Base-by-base conservation (phyloP, 75 land plant genomes). In the Ceratopteris richardii region DNA sequence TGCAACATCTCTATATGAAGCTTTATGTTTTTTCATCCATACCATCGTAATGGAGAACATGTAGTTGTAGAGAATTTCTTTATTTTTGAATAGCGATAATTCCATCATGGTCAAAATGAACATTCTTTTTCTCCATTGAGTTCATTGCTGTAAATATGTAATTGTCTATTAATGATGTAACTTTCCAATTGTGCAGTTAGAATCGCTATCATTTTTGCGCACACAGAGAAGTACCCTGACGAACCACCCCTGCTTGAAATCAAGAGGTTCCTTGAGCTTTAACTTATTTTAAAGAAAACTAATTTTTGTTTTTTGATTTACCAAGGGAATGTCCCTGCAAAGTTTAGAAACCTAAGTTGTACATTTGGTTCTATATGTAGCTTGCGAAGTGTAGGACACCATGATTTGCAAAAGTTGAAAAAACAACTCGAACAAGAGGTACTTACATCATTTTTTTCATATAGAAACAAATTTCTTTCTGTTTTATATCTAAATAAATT, bases 151-250 rank as follows among this genome's bases (percentile, higher is more conserved):
- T n/a, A n/a, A n/a, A n/a, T n/a, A n/a, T n/a, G n/a, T n/a, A n/a
- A n/a, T n/a, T n/a, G n/a, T n/a, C n/a, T n/a, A n/a, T n/a, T n/a
- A n/a, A n/a, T n/a, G n/a, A n/a, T n/a, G n/a, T n/a, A n/a, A n/a
- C n/a, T n/a, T n/a, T n/a, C n/a, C n/a, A 24, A 29, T 6, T 76
- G 42, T 75, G 70, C 96, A 77, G 98, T 85, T 72, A 64, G 81
- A 57, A 58, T 94, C 37, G 96, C 76, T 44, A 65, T 94, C 41
- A 66, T 86, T 54, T 94, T 94, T 66, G 82, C 96, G 0, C 98
- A 94, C 65, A 81, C 91, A 4, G 75, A 73, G 43, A 86, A 80
- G 2, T 94, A 94, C 75, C 98, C 98, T 11, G 98, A 94, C 70
- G 96, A 83, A 74, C 83, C 90, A 44, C 98, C 98, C 28, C 77